Conservation (phyloP, 768 basidiomycete species). For the Lactarius sanguifluus region DNA sequence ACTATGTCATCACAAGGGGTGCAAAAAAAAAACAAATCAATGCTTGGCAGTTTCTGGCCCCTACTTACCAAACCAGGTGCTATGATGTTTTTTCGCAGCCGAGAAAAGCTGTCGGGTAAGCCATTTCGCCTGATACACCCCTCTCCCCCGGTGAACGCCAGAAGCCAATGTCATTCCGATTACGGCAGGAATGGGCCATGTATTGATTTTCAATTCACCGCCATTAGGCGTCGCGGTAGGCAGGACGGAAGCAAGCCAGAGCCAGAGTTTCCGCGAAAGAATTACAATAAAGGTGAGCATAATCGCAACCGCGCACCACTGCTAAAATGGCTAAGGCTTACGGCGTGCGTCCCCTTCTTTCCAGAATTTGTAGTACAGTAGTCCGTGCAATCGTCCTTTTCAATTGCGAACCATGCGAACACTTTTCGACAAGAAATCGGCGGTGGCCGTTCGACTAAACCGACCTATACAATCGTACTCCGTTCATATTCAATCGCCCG, state of each 20-base stretch:
- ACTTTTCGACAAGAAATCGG: constrained; percentile 4
- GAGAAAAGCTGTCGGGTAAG: constrained; percentile 20
- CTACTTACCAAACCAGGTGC: constrained; percentile 13
- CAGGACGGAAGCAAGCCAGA: background rate
- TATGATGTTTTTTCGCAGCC: constrained; percentile 15
- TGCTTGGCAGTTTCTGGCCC: constrained; percentile 15
- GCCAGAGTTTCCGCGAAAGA: constrained; percentile 11
- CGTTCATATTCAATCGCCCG: background rate
- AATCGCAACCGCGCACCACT: constrained; percentile 3
- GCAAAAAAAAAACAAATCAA: constrained; percentile 1
- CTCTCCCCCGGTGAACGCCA: constrained; percentile 21
- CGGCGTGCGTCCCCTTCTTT: constrained; percentile 29
- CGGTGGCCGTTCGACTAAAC: constrained; percentile 18
- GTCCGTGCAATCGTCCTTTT: constrained; percentile 17
- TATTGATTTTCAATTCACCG: constrained; percentile 24
- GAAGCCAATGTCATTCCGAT: constrained; percentile 22
- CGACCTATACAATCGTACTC: constrained; percentile 4
- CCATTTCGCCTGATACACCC: constrained; percentile 10
- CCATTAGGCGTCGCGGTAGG: constrained; percentile 15
- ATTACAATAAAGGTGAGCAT: constrained; percentile 13
- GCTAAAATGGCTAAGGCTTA: constrained; percentile 23
- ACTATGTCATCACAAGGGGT: constrained; percentile 18
- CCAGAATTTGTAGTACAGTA: constrained; percentile 14
- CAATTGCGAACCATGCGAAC: constrained; percentile 22
- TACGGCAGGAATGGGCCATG: constrained; percentile 18